These are phyloP conservation scores for Ascocoryne sarcoides DNA, from an alignment of 2,329 filamentous ascomycete species.

Conservation along the genomic window DNA sequence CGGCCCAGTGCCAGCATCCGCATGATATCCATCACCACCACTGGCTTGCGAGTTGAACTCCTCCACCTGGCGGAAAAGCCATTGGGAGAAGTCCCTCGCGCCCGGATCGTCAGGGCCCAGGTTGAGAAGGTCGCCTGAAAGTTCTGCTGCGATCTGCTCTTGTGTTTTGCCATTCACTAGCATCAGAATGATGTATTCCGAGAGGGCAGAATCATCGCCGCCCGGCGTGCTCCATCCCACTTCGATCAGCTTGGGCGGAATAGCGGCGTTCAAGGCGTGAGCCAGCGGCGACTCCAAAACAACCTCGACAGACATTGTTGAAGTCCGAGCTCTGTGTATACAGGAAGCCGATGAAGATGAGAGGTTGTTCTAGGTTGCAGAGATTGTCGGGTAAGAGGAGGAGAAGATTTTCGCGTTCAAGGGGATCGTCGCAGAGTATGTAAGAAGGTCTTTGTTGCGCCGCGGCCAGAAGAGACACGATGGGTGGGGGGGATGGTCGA, in stretches of 20 bases:
- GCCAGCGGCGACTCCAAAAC: slow-evolving; percentile 73
- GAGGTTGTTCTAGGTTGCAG: slow-evolving; percentile 5
- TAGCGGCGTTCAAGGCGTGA: slow-evolving; percentile 69
- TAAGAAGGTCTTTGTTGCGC: slow-evolving; percentile 4
- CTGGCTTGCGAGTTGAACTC: slow-evolving; percentile 55
- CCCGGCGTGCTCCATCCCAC: slow-evolving; percentile 83
- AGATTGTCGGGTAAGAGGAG: neutral
- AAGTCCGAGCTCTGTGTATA: slow-evolving; percentile 8
- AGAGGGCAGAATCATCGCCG: slow-evolving; percentile 67
- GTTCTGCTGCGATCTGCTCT: slow-evolving; percentile 78
- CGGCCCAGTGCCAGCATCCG: slow-evolving; percentile 20
- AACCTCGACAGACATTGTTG: slow-evolving; percentile 69
- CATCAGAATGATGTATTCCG: slow-evolving; percentile 97
- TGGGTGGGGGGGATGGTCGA: too few relatives aligned
- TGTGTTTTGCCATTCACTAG: slow-evolving; percentile 90
- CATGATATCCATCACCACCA: slow-evolving; percentile 31
- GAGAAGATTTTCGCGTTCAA: neutral
- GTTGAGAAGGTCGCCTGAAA: slow-evolving; percentile 78
- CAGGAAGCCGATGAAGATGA: slow-evolving; percentile 5
- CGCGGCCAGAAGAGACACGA: too few relatives aligned
- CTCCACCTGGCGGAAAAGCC: slow-evolving; percentile 87
- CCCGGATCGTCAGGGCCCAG: slow-evolving; percentile 75
- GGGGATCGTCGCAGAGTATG: neutral
- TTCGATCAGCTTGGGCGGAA: slow-evolving; percentile 87
- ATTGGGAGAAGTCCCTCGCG: slow-evolving; percentile 75